A percentile compares a stretch with the other conserved stretches of the same genome.
These are phyloP conservation scores for Mycena venus DNA, from an alignment of 768 basidiomycete genomes.

Conservation along the genomic window DNA sequence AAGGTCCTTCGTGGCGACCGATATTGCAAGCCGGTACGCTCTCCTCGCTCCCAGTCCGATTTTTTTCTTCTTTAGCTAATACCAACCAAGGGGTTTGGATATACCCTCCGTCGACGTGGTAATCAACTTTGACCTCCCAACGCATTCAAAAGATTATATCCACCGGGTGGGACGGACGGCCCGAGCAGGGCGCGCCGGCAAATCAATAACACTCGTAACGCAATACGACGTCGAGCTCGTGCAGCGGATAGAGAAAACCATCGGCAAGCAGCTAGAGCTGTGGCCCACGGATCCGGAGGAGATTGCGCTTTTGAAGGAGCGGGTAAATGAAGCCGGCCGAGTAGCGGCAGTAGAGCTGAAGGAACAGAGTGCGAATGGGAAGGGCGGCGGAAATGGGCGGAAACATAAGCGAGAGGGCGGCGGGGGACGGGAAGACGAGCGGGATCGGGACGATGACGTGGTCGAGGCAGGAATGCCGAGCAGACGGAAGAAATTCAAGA, in stretches of 20 bases:
- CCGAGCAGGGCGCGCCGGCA: constrained; percentile 96
- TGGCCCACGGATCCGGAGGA: constrained; percentile 93
- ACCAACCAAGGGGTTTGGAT: constrained; percentile 81
- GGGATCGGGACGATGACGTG: constrained; percentile 93
- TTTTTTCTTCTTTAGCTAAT: background rate
- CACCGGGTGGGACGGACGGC: constrained; percentile 98
- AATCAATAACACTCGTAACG: constrained; percentile 96
- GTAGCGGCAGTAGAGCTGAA: constrained; percentile 86
- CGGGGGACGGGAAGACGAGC: constrained; percentile 74
- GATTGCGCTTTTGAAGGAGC: constrained; percentile 86
- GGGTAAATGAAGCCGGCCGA: constrained; percentile 89
- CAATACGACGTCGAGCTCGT: constrained; percentile 98
- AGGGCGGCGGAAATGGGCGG: constrained; percentile 46
- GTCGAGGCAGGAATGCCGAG: constrained; percentile 91
- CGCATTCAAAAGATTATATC: constrained; percentile 99
- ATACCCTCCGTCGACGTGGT: constrained; percentile 97
- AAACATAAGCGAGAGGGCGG: constrained; percentile 60
- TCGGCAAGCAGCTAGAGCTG: constrained; percentile 91
- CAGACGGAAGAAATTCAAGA: constrained; percentile 67
- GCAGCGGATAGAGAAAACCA: constrained; percentile 93
- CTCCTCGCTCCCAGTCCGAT: background rate
- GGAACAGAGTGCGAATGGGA: constrained; percentile 68
- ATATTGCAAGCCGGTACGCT: constrained; percentile 88
- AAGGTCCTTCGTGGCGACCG: constrained; percentile 95
- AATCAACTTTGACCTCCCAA: constrained; percentile 98